Base-by-base conservation (phyloP, 2,329 filamentous ascomycete genomes). In the Simplicillium aogashimaense region DNA sequence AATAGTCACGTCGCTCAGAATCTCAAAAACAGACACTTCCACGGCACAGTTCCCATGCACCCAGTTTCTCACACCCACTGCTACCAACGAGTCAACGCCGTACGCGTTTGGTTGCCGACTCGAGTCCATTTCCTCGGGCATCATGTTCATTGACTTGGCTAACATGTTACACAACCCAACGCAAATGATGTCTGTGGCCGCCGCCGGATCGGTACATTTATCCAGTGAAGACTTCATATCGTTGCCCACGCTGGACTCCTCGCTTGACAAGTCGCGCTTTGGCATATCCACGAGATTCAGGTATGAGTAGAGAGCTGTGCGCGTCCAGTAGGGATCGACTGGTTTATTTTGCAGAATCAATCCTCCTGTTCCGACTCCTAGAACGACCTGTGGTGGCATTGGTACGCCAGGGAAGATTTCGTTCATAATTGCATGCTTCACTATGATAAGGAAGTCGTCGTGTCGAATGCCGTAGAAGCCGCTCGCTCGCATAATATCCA, bases 381-480 rank as follows among this genome's bases (percentile, higher is more conserved):
- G 64, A n/a, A 71, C 58, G 14, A 76, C 51, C 45, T 74, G 71
- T 0, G 67, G 46, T 0, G 71, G 72, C 29, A 65, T 56, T 5
- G 39, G 39, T 5, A 53, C 39, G 3, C 48, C 46, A 1, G 47
- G 47, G 3, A 49, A 44, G 16, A 53, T 51, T 29, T 60, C 58
- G 25, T 52, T 57, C 0, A 58, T 61, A 45, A 77, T 65, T 38
- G 72, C 69, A 14, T 64, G 61, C 20, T 63, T 59, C 7, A 76
- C 41, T 13, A 74, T 51, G 7, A 57, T 59, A n/a, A 71, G 56
- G 38, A 72, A 70, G 47, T 75, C 69, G 4, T 62, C 50, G 32
- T 72, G 62, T 3, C 70, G 62, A 25, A 74, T 71, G 29, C 70
- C 72, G 47, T 74, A 68, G 55, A 76, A 76, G 2, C 73, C 73